Evolutionary conservation across 345 rosid species (phyloP).

Genomic region (Pistacia integerrima): DNA sequence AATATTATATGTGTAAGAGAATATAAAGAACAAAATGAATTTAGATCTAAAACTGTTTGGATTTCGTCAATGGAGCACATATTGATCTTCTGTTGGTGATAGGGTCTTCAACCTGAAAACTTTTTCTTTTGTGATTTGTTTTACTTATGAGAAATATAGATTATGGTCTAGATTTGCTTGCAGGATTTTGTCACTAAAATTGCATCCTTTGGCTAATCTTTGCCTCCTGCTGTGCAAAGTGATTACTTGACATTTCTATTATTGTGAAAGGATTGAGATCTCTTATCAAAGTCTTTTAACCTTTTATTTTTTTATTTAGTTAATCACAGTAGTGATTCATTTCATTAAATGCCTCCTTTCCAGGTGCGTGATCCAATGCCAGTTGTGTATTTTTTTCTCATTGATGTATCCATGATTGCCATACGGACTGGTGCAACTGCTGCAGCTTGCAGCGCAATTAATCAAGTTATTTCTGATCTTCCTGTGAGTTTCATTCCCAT

Average conservation of each 20-base stretch:
- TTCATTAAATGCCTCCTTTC: conserved; percentile 21
- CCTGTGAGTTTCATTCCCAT: conserved; percentile 57
- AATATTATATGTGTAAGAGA: no score
- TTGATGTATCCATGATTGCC: conserved; percentile 92
- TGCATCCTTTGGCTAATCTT: neutral
- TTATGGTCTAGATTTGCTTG: no score
- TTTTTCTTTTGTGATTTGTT: no score
- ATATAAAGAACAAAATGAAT: no score
- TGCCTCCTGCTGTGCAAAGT: neutral
- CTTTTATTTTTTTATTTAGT: neutral
- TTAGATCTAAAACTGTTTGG: no score
- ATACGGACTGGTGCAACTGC: conserved; percentile 93
- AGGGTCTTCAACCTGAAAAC: no score
- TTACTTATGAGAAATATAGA: no score
- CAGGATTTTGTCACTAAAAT: no score
- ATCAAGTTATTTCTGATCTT: conserved; percentile 83
- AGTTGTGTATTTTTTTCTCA: conserved; percentile 79
- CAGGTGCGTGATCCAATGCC: conserved; percentile 98
- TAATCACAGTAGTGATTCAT: neutral
- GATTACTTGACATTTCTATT: neutral
- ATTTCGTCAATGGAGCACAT: no score
- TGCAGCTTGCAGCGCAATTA: conserved; percentile 90
- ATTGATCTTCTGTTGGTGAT: no score
- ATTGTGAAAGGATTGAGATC: neutral
- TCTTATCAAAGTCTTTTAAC: neutral